phyloP scores from a whole-genome alignment of 2,329 filamentous ascomycete species.

The Pseudomassariella vexata region DNA sequence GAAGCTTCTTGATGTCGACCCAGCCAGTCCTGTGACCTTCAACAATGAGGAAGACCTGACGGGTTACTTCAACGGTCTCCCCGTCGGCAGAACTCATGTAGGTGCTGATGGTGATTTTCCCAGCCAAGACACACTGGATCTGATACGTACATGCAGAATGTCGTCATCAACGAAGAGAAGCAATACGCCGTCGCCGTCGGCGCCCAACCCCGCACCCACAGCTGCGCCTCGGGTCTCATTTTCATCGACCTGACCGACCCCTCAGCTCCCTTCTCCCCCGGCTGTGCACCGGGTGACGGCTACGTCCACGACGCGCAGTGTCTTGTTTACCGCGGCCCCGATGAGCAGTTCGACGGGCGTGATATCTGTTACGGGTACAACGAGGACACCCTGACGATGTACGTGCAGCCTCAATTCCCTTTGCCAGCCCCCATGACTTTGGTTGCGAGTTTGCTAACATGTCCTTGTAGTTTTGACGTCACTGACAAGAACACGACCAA shows the following conservation, averaged over 20 bases:
- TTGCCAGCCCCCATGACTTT: no score
- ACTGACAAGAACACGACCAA: conserved; percentile 41
- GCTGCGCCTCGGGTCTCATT: conserved; percentile 45
- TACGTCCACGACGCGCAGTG: conserved; percentile 56
- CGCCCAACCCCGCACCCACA: conserved; percentile 31
- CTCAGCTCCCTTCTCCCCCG: conserved; percentile 43
- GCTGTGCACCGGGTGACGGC: conserved; percentile 48
- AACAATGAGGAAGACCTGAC: conserved; percentile 27
- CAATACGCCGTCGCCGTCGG: conserved; percentile 41
- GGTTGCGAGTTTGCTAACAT: not conserved
- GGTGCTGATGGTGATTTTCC: no score
- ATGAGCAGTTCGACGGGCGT: conserved; percentile 37
- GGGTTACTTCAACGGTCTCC: conserved; percentile 24
- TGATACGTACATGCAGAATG: no score
- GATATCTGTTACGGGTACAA: conserved; percentile 55
- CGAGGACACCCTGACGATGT: conserved; percentile 44
- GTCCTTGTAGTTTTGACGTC: conserved; percentile 34
- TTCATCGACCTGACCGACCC: conserved; percentile 53
- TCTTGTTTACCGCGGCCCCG: conserved; percentile 44
- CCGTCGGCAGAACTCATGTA: conserved; percentile 34
- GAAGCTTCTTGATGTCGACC: conserved; percentile 41
- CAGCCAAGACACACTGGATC: no score
- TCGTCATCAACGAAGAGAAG: conserved; percentile 44
- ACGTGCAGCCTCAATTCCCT: no score
- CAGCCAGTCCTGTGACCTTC: conserved; percentile 29